Conservation (phyloP, 2,329 filamentous ascomycete genomes). For the Fusarium zealandicum region DNA sequence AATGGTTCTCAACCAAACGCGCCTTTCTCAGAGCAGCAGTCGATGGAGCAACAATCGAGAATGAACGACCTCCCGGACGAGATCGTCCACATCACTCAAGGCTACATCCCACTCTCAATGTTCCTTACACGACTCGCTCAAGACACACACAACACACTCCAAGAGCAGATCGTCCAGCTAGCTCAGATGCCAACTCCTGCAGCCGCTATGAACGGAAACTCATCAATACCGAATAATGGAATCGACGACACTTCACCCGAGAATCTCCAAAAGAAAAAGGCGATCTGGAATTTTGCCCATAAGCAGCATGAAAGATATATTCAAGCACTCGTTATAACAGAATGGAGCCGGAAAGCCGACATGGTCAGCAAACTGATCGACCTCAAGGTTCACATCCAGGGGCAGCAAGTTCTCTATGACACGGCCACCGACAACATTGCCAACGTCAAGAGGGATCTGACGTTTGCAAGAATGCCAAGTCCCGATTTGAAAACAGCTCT, state of each 20-base stretch:
- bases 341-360: slow-evolving; percentile 84
- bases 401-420: slow-evolving; percentile 67
- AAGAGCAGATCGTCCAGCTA: slow-evolving; percentile 73
- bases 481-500: slow-evolving; percentile 91
- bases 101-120: slow-evolving; percentile 77
- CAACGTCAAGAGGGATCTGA: slow-evolving; percentile 76
- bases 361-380: slow-evolving; percentile 90
- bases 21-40: slow-evolving; percentile 24
- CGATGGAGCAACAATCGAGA: slow-evolving; percentile 42
- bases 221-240: slow-evolving; percentile 42
- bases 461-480: slow-evolving; percentile 78
- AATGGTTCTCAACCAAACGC: slow-evolving; percentile 26
- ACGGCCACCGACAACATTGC: slow-evolving; percentile 68
- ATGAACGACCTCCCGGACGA: slow-evolving; percentile 68
- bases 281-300: slow-evolving; percentile 79
- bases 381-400: slow-evolving; percentile 76
- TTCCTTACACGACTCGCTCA: slow-evolving; percentile 83
- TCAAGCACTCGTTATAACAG: slow-evolving; percentile 87
- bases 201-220: slow-evolving; percentile 59
- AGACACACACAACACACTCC: slow-evolving; percentile 79
- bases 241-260: slow-evolving; percentile 66
- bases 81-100: slow-evolving; percentile 74
- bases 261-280: slow-evolving; percentile 78
- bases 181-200: slow-evolving; percentile 70
- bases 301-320: slow-evolving; percentile 86